Conservation (phyloP, 2,329 filamentous ascomycete species). For the Geosmithia flava region DNA sequence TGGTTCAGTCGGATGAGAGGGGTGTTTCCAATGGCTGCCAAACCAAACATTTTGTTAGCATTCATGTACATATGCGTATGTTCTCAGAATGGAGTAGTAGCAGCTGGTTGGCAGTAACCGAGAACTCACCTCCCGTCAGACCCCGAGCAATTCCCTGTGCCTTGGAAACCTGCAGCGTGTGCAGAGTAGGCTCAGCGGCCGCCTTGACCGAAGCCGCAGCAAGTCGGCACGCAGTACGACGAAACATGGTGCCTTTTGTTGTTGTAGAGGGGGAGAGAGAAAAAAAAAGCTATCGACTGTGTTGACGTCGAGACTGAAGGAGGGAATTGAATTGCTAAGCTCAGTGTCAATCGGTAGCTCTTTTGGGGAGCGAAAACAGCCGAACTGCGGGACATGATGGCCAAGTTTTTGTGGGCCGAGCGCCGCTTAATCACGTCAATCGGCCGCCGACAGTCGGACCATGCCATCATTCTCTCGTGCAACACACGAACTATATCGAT, state of each 20-base stretch:
- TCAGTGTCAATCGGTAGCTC: neutral
- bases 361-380: neutral
- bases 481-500: too few relatives aligned
- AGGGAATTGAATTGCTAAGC: neutral
- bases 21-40: slow-evolving; percentile 89
- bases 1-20: slow-evolving; percentile 82
- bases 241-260: slow-evolving; percentile 43
- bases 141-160: slow-evolving; percentile 70
- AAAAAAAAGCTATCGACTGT: neutral
- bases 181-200: slow-evolving; percentile 33
- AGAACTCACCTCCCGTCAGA: slow-evolving; percentile 63
- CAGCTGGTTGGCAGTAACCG: neutral
- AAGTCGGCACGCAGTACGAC: slow-evolving; percentile 55
- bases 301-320: neutral
- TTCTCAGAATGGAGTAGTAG: neutral
- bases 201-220: slow-evolving; percentile 38
- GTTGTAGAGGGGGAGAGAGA: neutral
- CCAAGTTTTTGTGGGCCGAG: neutral
- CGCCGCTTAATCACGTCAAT: slow-evolving; percentile 2
- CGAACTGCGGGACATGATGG: neutral
- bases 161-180: slow-evolving; percentile 62
- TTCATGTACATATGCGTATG: neutral
- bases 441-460: neutral
- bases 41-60: neutral
- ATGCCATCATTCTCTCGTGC: neutral